Evolutionary conservation across 495 filamentous ascomycete species (phyloP).

Genomic region (Trichoderma virens): DNA sequence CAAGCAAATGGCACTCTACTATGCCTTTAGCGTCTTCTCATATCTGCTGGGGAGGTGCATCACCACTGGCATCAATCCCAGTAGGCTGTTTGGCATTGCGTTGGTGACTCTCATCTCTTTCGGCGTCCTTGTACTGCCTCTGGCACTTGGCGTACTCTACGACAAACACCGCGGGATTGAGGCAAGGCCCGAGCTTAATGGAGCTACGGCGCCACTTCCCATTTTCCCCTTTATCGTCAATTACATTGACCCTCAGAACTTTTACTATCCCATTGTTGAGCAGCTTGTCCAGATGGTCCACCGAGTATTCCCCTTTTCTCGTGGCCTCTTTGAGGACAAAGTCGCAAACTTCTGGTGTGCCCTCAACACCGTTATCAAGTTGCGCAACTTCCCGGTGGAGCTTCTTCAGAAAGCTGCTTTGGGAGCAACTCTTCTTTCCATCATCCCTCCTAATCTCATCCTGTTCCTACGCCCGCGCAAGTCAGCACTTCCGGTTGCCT

Average conservation of each 20-base stretch:
- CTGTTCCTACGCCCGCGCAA: conserved; percentile 73
- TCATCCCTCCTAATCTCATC: conserved; percentile 66
- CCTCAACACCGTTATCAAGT: conserved; percentile 79
- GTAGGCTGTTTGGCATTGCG: conserved; percentile 66
- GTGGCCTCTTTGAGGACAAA: conserved; percentile 96
- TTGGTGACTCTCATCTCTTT: conserved; percentile 66
- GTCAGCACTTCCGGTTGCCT: conserved; percentile 65
- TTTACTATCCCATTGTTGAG: conserved; percentile 63
- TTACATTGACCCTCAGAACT: conserved; percentile 52
- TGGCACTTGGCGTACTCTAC: conserved; percentile 57
- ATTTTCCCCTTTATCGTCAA: conserved; percentile 50
- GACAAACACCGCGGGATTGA: conserved; percentile 49
- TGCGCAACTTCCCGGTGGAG: conserved; percentile 57
- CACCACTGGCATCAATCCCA: conserved; percentile 60
- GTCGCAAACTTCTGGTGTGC: conserved; percentile 98
- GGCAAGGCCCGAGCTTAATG: conserved; percentile 38
- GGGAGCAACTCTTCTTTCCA: conserved; percentile 63
- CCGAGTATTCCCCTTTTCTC: conserved; percentile 88
- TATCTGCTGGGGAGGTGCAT: conserved; percentile 83
- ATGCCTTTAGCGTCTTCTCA: conserved; percentile 84
- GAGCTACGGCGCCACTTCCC: conserved; percentile 47
- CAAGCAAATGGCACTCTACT: conserved; percentile 99
- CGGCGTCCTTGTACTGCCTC: conserved; percentile 62
- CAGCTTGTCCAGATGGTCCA: conserved; percentile 75
- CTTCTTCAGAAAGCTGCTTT: conserved; percentile 73